Percentiles rank a stretch among this genome's conserved stretches.
phyloP scores from a whole-genome alignment of 148 eudicot species.

The Oxyria digyna region DNA sequence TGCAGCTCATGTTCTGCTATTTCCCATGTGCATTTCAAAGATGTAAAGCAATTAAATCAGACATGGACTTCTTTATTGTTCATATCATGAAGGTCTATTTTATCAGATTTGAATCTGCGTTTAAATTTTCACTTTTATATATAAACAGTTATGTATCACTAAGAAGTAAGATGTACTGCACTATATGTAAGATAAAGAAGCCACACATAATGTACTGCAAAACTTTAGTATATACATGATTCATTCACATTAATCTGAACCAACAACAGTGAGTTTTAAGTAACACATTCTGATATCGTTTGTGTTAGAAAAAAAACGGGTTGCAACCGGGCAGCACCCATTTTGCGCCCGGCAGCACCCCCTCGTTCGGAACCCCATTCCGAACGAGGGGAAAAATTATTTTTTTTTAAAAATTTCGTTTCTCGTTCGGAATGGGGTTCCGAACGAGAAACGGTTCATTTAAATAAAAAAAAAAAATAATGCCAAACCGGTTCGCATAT shows the following conservation, averaged over 20 bases:
- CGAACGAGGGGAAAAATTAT: too few species aligned
- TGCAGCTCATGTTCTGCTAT: not conserved
- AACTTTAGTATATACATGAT: not conserved
- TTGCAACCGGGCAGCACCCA: too few species aligned
- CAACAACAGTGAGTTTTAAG: not conserved
- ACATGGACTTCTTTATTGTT: not conserved
- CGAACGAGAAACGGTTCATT: too few species aligned
- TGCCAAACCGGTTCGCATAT: too few species aligned
- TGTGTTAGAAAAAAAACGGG: not conserved
- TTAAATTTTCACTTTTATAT: not conserved
- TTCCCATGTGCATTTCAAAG: conserved; percentile 3
- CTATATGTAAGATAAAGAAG: not conserved
- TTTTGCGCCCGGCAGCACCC: too few species aligned
- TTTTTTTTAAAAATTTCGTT: too few species aligned
- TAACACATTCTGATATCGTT: not conserved
- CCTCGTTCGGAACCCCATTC: too few species aligned
- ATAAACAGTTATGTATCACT: not conserved
- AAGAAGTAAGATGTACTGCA: not conserved
- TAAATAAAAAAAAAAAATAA: too few species aligned
- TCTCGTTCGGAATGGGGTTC: too few species aligned
- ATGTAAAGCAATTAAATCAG: not conserved
- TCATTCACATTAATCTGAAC: not conserved
- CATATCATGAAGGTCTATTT: not conserved
- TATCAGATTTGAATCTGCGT: too few species aligned
- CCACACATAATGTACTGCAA: not conserved